phyloP scores from a whole-genome alignment of 2,329 filamentous ascomycete genomes.

The Mariannaea elegans region DNA sequence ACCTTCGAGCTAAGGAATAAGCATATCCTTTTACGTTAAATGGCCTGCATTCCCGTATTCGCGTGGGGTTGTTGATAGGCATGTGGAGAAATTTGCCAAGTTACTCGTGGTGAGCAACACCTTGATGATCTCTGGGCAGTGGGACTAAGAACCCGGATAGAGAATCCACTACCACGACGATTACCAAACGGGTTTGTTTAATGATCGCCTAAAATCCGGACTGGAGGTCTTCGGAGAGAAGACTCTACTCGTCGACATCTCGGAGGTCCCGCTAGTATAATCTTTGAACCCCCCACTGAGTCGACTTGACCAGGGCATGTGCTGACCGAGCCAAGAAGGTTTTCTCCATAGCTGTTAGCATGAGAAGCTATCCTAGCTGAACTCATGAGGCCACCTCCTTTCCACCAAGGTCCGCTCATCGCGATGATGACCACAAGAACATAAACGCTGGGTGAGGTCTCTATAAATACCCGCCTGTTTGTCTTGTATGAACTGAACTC shows the following conservation, averaged over 20 bases:
- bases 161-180: constrained; percentile 11
- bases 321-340: constrained; percentile 9
- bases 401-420: constrained; percentile 13
- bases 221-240: fast-evolving
- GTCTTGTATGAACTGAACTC: constrained; percentile 17
- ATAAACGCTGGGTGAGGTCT: not conserved
- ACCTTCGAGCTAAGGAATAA: constrained; percentile 27
- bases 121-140: constrained; percentile 34
- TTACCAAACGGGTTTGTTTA: constrained; percentile 3
- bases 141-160: constrained; percentile 39
- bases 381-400: not conserved
- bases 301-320: not conserved
- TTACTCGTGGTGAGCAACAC: constrained; percentile 25
- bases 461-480: constrained; percentile 33
- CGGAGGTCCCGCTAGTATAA: not conserved
- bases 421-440: not conserved
- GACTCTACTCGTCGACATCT: constrained; percentile 21
- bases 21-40: constrained; percentile 39
- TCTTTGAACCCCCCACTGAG: constrained; percentile 14
- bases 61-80: constrained; percentile 4
- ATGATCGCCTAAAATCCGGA: not conserved
- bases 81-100: constrained; percentile 17
- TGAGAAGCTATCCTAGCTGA: not conserved
- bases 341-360: not conserved
- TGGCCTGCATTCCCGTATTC: constrained; percentile 13